These are phyloP conservation scores for Dryadomyces quercivorus DNA, from an alignment of 2,329 filamentous ascomycete species.

Conservation along the genomic window DNA sequence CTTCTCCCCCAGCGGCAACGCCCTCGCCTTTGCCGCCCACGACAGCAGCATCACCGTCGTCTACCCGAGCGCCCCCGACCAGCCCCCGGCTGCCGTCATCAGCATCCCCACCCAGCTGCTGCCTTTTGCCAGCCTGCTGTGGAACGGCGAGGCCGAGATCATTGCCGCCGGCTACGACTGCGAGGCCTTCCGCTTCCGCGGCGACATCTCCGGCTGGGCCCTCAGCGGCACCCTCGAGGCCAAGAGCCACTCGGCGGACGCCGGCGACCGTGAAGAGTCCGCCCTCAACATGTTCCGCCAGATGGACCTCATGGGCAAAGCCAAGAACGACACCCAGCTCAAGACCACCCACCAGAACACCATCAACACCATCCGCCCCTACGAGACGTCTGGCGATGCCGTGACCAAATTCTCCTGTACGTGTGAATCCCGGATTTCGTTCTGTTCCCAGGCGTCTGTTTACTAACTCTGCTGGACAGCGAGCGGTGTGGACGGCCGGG, in stretches of 20 bases:
- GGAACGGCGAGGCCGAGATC: conserved; percentile 85
- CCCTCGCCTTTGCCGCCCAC: conserved; percentile 87
- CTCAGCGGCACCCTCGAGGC: conserved; percentile 69
- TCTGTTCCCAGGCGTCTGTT: not conserved
- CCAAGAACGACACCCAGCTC: conserved; percentile 82
- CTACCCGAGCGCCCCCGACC: conserved; percentile 83
- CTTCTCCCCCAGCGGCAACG: conserved; percentile 86
- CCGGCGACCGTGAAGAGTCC: conserved; percentile 68
- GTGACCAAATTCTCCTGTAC: conserved; percentile 80
- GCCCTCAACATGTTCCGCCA: conserved; percentile 97
- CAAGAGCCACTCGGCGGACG: conserved; percentile 49
- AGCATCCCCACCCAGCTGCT: conserved; percentile 82
- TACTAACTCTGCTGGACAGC: conserved; percentile 40
- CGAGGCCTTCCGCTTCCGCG: conserved; percentile 82
- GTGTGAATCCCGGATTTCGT: conserved; percentile 24
- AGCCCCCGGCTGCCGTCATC: conserved; percentile 80
- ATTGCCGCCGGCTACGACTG: conserved; percentile 87
- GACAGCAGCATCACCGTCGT: conserved; percentile 96
- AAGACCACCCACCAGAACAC: conserved; percentile 97
- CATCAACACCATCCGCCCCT: conserved; percentile 71
- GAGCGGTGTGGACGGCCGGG: conserved; percentile 69
- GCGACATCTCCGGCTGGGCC: conserved; percentile 70
- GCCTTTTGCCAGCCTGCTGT: conserved; percentile 85
- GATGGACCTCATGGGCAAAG: conserved; percentile 96
- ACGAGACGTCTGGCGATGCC: conserved; percentile 49